These are phyloP conservation scores for Camelina sativa DNA, from an alignment of 345 rosid genomes.

Conservation along the genomic window DNA sequence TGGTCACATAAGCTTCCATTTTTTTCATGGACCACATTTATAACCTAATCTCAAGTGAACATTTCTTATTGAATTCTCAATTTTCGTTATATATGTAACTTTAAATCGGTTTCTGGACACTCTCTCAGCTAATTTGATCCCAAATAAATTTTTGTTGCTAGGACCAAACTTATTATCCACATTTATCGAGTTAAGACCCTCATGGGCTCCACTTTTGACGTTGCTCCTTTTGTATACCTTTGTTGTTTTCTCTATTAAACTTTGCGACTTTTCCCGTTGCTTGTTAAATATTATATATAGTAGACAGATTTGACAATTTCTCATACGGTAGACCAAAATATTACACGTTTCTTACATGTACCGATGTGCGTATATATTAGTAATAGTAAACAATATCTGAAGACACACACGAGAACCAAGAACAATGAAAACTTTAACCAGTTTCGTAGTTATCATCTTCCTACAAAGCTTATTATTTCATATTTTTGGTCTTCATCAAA, in stretches of 20 bases:
- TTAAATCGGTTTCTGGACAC: neutral
- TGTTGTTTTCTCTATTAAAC: neutral
- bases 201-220: constrained; percentile 17
- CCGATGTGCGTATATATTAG: neutral
- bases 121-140: neutral
- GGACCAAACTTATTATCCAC: neutral
- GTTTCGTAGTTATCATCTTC: constrained; percentile 5
- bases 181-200: neutral
- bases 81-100: neutral
- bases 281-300: neutral
- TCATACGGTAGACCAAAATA: neutral
- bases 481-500: neutral
- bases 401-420: neutral
- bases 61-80: too few relatives aligned
- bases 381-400: neutral
- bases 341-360: neutral
- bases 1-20: neutral
- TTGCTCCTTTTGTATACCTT: neutral
- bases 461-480: constrained; percentile 10
- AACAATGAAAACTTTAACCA: constrained; percentile 21
- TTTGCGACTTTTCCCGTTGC: neutral
- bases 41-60: too few relatives aligned
- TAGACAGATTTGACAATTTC: neutral
- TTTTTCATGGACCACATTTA: neutral
- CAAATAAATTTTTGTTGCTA: neutral